These are phyloP conservation scores for Colletotrichum lentis DNA, from an alignment of 2,329 filamentous ascomycete genomes.

Conservation along the genomic window DNA sequence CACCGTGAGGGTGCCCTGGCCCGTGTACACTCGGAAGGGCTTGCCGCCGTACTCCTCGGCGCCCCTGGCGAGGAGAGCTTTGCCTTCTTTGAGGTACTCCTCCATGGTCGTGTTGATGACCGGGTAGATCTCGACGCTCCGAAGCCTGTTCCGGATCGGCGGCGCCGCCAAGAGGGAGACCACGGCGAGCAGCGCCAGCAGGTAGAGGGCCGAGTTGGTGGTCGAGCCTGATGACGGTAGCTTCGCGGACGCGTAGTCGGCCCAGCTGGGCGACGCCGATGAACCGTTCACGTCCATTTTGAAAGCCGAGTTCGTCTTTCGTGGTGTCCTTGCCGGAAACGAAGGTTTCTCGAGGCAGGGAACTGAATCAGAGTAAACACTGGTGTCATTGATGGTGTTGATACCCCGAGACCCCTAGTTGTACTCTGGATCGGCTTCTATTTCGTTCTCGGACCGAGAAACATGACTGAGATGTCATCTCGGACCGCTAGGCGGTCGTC, in stretches of 20 bases:
- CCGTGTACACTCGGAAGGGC: slow-evolving; percentile 22
- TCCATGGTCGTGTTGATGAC: slow-evolving; percentile 23
- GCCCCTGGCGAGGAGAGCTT: slow-evolving; percentile 14
- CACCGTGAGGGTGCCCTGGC: slow-evolving; percentile 19
- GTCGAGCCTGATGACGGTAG: neutral
- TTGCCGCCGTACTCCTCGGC: slow-evolving; percentile 20
- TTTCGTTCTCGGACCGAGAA: no score
- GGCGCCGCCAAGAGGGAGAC: neutral
- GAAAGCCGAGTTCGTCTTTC: no score
- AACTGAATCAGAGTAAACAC: no score
- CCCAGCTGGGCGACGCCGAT: slow-evolving; percentile 1
- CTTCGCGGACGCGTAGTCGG: neutral
- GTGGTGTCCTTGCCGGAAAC: no score
- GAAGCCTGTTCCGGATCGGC: slow-evolving; percentile 6
- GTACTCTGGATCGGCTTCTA: no score
- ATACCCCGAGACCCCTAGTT: no score
- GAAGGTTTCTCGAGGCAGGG: no score
- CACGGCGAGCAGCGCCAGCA: neutral
- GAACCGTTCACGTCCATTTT: slow-evolving; percentile 9
- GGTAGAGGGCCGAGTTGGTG: neutral
- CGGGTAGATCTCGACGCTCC: slow-evolving; percentile 13
- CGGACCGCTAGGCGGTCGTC: no score
- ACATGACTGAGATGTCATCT: no score
- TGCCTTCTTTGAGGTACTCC: slow-evolving; percentile 16
- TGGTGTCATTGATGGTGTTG: no score